Base-by-base conservation (phyloP, 2,329 filamentous ascomycete species). In the Lithohypha guttulata region DNA sequence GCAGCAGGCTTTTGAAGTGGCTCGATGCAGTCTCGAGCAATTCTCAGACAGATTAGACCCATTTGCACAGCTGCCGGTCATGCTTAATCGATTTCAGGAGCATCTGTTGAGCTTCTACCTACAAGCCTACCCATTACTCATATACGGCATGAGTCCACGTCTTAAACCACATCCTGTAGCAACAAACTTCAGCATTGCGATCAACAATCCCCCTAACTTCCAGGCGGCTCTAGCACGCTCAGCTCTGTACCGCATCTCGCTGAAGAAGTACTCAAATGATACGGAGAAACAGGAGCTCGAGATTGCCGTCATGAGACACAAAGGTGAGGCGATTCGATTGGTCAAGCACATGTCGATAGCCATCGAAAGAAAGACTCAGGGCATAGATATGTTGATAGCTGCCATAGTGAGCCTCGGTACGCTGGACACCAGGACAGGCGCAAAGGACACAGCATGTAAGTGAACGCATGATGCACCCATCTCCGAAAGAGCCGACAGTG, bases 201-300 rank as follows among this genome's bases (percentile, higher is more conserved):
- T 49, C 34, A 43, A 35, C 22, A 49, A 45, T 6, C 47, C 47
- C n/a, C 39, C 47, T 4, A 47, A 45, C 31, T 47, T 47, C 23
- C 47, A 49, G 34, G 44, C 47, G 17, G 42, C 42, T 34, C 34
- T 49, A 25, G 47, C 44, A 2, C 44, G 47, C n/a, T 47, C 46
- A 7, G 46, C 46, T 10, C 27, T 47, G n/a, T 47, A 46, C 20
- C 46, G 44, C 18, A 36, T 49, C 6, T 37, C 34, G 7, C 42
- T 49, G 14, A 47, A 44, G 34, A 49, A 45, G 33, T 49, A 47
- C n/a, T n/a, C n/a, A n/a, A n/a, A n/a, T n/a, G n/a, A n/a, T n/a
- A n/a, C n/a, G n/a, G n/a, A n/a, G n/a, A n/a, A n/a, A n/a, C n/a
- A n/a, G n/a, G n/a, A n/a, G n/a, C n/a, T n/a, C n/a, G n/a, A n/a